These are phyloP conservation scores for Pseudoturritis turrita DNA, from an alignment of 345 rosid species.

Conservation along the genomic window DNA sequence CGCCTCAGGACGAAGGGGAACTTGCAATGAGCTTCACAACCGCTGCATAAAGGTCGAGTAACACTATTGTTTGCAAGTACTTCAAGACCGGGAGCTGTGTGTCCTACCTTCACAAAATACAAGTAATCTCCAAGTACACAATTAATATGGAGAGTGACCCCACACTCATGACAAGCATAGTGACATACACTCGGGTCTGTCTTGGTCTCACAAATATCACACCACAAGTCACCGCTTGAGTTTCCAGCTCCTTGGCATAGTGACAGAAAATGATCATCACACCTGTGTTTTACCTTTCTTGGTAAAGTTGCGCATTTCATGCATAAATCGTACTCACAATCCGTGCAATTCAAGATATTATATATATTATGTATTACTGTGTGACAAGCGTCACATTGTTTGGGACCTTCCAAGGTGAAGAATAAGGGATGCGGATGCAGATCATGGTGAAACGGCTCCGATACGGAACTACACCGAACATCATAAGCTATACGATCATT, in stretches of 20 bases:
- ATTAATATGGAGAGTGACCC: not conserved
- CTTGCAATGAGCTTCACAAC: not conserved
- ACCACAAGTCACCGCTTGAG: conserved; percentile 10
- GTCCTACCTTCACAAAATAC: not conserved
- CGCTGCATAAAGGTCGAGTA: not conserved
- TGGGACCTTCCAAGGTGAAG: not conserved
- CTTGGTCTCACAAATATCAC: conserved; percentile 15
- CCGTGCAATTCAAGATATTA: not conserved
- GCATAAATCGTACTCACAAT: conserved; percentile 1
- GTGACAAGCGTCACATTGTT: not conserved
- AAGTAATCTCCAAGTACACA: not conserved
- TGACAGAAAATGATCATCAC: conserved; percentile 4
- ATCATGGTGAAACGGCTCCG: conserved; percentile 20
- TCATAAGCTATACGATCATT: not conserved
- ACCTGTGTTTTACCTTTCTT: not conserved
- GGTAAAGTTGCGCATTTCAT: not conserved
- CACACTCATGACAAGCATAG: not conserved
- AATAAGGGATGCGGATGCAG: conserved; percentile 12
- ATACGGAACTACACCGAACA: not conserved
- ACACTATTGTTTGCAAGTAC: not conserved
- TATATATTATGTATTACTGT: too few relatives aligned
- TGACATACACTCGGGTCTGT: not conserved
- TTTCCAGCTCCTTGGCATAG: not conserved
- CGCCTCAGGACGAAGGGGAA: not conserved
- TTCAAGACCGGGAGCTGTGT: not conserved